These are phyloP conservation scores for Stachybotrys elegans DNA, from an alignment of 2,329 filamentous ascomycete genomes.

Conservation along the genomic window DNA sequence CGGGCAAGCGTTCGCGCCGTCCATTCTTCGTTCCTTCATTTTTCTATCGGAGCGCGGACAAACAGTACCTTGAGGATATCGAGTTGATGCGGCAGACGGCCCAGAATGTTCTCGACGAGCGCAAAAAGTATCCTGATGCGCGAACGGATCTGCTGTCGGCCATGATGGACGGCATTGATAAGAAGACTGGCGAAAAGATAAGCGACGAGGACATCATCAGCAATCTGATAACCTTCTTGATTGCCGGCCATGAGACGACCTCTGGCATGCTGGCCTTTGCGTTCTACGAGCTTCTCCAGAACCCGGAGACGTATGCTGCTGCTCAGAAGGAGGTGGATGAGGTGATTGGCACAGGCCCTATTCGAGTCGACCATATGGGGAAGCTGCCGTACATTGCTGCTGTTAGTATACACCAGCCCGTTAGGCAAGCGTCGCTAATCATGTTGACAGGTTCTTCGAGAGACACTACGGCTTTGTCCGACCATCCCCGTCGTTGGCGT, in stretches of 20 bases:
- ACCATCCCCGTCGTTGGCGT: conserved; percentile 56
- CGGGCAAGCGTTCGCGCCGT: conserved; percentile 43
- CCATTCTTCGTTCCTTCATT: conserved; percentile 40
- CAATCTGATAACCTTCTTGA: conserved; percentile 70
- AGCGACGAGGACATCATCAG: conserved; percentile 58
- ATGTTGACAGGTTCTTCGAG: conserved; percentile 53
- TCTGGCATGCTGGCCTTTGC: conserved; percentile 61
- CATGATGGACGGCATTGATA: conserved; percentile 64
- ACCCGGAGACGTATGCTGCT: conserved; percentile 53
- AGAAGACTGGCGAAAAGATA: conserved; percentile 61
- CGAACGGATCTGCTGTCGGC: conserved; percentile 65
- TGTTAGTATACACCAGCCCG: conserved; percentile 20
- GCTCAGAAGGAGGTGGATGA: conserved; percentile 64
- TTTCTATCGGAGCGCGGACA: conserved; percentile 42
- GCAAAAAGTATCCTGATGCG: conserved; percentile 48
- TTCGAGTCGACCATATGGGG: conserved; percentile 56
- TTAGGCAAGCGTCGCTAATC: conserved; percentile 1
- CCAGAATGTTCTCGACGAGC: conserved; percentile 53
- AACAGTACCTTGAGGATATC: conserved; percentile 51
- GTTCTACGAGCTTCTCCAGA: conserved; percentile 60
- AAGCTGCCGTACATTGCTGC: conserved; percentile 63
- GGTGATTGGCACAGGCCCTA: conserved; percentile 53
- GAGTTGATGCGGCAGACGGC: conserved; percentile 49
- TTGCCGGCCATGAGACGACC: conserved; percentile 69
- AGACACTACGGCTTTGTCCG: conserved; percentile 58